Evolutionary conservation across 257 asterid genomes (phyloP).

Genomic region (Cynanchum wilfordii): DNA sequence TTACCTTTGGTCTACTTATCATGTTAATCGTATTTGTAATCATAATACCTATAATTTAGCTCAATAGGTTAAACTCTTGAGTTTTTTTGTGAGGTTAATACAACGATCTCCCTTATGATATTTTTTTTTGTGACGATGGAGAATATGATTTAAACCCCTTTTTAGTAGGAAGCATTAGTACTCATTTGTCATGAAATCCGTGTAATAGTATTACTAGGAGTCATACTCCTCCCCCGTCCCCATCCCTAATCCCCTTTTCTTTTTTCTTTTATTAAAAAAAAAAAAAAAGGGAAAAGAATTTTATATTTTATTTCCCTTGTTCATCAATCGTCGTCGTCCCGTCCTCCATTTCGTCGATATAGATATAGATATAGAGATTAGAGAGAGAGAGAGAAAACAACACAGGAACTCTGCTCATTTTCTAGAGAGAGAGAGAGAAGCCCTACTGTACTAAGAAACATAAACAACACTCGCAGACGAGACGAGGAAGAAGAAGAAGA

Average conservation of each 20-base stretch:
- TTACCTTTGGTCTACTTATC: no score
- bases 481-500: background rate
- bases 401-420: background rate
- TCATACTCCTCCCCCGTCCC: conserved; percentile 18
- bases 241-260: no score
- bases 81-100: no score
- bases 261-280: background rate
- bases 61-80: no score
- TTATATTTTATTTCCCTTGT: background rate
- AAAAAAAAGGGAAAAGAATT: no score
- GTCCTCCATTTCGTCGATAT: conserved; percentile 13
- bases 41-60: no score
- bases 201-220: conserved; percentile 31
- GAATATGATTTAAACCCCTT: no score
- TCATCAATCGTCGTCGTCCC: background rate
- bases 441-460: background rate
- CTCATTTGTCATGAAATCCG: conserved; percentile 47
- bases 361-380: no score
- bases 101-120: no score
- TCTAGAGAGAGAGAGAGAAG: conserved; percentile 5
- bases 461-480: background rate
- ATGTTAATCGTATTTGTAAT: no score
- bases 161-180: conserved; percentile 22
- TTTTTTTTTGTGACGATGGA: no score
- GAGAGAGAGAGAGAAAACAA: conserved; percentile 6